Evolutionary conservation across 768 basidiomycete genomes (phyloP).

Genomic region (Pulveroboletus sp.): DNA sequence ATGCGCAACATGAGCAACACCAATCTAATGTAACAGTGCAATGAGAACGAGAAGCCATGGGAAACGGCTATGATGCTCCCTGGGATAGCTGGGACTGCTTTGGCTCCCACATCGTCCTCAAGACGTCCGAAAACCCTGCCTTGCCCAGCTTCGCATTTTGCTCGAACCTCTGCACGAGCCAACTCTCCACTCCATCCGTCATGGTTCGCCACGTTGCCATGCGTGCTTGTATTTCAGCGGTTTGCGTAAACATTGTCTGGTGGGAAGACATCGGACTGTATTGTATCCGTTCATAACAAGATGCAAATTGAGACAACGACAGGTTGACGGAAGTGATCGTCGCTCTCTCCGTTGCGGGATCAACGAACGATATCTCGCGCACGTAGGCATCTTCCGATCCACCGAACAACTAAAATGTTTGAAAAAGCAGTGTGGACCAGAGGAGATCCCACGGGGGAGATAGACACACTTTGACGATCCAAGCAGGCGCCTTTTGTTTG

Average conservation of each 20-base stretch:
- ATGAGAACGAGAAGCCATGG: conserved; percentile 2
- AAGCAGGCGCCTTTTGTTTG: conserved; percentile 85
- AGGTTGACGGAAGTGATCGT: conserved; percentile 92
- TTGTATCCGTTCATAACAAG: conserved; percentile 85
- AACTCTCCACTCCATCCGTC: conserved; percentile 78
- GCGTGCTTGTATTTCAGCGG: conserved; percentile 87
- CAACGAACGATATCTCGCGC: conserved; percentile 89
- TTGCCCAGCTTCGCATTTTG: conserved; percentile 90
- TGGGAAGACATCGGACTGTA: conserved; percentile 67
- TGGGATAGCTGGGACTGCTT: conserved; percentile 45
- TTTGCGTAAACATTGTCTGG: conserved; percentile 76
- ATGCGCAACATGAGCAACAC: conserved; percentile 1
- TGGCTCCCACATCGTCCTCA: conserved; percentile 73
- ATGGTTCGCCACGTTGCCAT: conserved; percentile 77
- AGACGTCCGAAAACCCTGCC: conserved; percentile 84
- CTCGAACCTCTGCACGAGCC: conserved; percentile 85
- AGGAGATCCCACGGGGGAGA: conserved; percentile 2
- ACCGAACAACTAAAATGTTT: conserved; percentile 63
- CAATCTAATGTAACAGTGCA: conserved; percentile 6
- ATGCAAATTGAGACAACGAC: conserved; percentile 90
- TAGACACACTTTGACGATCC: conserved; percentile 83
- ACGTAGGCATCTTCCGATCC: conserved; percentile 94
- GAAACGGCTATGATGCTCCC: conserved; percentile 23
- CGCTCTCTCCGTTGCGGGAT: conserved; percentile 74
- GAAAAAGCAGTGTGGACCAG: neutral